Conservation (phyloP, 1,284 basidiomycete species). For the Lentinula novae-zelandiae region DNA sequence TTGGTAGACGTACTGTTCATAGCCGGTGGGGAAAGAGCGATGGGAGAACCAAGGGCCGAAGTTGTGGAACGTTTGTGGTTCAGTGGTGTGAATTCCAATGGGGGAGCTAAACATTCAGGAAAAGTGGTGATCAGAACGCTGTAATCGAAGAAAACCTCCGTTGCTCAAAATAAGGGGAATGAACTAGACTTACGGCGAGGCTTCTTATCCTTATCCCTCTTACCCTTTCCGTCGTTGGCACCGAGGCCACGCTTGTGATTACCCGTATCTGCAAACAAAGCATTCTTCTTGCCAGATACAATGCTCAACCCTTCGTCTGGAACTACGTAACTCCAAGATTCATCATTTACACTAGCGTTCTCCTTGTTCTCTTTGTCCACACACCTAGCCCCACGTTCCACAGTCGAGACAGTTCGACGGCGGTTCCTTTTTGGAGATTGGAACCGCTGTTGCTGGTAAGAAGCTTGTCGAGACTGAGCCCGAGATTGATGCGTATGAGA, state of each 20-base stretch:
- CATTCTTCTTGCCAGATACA: conserved; percentile 48
- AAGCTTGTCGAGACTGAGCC: neutral
- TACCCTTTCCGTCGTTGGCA: conserved; percentile 27
- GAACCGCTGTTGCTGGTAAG: conserved; percentile 6
- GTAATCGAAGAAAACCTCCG: conserved; percentile 7
- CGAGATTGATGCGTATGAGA: neutral
- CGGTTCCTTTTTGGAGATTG: conserved; percentile 4
- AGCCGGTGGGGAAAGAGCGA: conserved; percentile 16
- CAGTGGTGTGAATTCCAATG: conserved; percentile 24
- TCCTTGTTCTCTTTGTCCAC: conserved; percentile 45
- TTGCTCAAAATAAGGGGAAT: conserved; percentile 17
- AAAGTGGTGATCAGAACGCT: conserved; percentile 7
- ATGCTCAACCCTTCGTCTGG: conserved; percentile 29
- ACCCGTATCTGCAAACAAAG: conserved; percentile 34
- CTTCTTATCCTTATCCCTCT: conserved; percentile 45
- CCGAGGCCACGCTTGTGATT: conserved; percentile 27
- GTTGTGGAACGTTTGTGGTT: conserved; percentile 18
- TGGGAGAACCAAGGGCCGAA: conserved; percentile 16
- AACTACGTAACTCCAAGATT: conserved; percentile 34
- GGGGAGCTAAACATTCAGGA: conserved; percentile 22
- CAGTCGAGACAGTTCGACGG: conserved; percentile 6
- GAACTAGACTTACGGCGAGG: conserved; percentile 42
- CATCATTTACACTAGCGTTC: conserved; percentile 37
- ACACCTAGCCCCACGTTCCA: conserved; percentile 8
- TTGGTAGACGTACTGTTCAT: conserved; percentile 17